A percentile compares a stretch with the other conserved stretches of the same genome.
These are phyloP conservation scores for Pinus albicaulis DNA, from an alignment of 75 land plant species.

Conservation along the genomic window DNA sequence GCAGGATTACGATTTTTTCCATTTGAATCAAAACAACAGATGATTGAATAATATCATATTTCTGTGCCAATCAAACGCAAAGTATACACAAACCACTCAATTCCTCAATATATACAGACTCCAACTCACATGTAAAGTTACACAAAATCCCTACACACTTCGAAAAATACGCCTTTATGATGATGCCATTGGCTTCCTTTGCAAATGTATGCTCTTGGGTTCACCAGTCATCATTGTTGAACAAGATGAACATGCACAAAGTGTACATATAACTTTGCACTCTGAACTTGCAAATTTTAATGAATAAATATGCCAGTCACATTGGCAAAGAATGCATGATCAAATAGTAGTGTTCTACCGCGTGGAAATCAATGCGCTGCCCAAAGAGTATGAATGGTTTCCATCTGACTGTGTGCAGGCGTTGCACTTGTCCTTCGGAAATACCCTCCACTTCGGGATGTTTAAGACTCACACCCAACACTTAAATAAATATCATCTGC, in stretches of 20 bases:
- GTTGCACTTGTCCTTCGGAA: background rate
- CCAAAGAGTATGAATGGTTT: background rate
- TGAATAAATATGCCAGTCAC: background rate
- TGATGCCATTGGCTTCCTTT: background rate
- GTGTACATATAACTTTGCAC: background rate
- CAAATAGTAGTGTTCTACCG: background rate
- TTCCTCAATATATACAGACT: constrained; percentile 7
- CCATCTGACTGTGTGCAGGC: background rate
- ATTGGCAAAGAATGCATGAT: background rate
- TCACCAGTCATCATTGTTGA: background rate
- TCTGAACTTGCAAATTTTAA: constrained; percentile 1
- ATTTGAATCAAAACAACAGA: too few relatives aligned
- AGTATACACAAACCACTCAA: constrained; percentile 2
- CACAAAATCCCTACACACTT: background rate
- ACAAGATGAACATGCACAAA: background rate
- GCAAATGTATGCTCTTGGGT: background rate
- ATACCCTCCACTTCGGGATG: background rate
- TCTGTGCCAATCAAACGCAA: too few relatives aligned
- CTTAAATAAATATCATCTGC: background rate
- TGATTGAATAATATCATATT: too few relatives aligned
- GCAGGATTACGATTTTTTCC: too few relatives aligned
- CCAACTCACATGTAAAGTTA: background rate
- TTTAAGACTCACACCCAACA: background rate
- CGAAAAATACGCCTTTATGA: background rate
- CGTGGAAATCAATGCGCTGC: background rate